Conservation (phyloP, 2,329 filamentous ascomycete species). For the Colletotrichum tropicale region DNA sequence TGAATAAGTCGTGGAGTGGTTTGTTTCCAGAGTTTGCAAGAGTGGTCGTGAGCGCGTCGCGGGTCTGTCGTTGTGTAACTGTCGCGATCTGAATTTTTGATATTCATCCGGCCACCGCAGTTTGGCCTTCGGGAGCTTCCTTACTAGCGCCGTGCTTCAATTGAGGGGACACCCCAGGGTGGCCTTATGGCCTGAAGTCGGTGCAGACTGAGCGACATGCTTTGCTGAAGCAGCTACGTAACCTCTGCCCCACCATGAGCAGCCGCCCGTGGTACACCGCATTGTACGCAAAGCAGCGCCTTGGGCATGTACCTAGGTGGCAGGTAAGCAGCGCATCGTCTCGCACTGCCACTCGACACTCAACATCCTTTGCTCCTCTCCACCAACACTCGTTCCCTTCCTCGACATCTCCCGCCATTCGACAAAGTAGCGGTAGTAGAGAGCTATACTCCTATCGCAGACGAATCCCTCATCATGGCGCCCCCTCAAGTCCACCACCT, state of each 20-base stretch:
- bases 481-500: conserved; percentile 92
- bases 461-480: conserved; percentile 64
- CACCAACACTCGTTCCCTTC: neutral
- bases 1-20: neutral
- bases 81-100: conserved; percentile 13
- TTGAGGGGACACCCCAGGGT: conserved; percentile 6
- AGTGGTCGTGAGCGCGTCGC: neutral
- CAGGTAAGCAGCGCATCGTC: neutral
- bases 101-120: neutral
- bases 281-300: neutral
- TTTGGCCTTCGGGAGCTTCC: conserved; percentile 9
- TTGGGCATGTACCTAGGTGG: neutral
- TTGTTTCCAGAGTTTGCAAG: neutral
- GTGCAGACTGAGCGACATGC: neutral
- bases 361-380: neutral
- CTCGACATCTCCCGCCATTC: neutral
- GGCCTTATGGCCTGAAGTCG: conserved; percentile 7
- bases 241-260: conserved; percentile 12
- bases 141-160: neutral
- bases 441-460: conserved; percentile 87
- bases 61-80: neutral
- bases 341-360: conserved; percentile 5
- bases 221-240: neutral
- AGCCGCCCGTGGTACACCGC: neutral
- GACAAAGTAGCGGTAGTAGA: conserved; percentile 78